Base-by-base conservation (phyloP, 768 basidiomycete genomes). In the Galerina sulciceps region DNA sequence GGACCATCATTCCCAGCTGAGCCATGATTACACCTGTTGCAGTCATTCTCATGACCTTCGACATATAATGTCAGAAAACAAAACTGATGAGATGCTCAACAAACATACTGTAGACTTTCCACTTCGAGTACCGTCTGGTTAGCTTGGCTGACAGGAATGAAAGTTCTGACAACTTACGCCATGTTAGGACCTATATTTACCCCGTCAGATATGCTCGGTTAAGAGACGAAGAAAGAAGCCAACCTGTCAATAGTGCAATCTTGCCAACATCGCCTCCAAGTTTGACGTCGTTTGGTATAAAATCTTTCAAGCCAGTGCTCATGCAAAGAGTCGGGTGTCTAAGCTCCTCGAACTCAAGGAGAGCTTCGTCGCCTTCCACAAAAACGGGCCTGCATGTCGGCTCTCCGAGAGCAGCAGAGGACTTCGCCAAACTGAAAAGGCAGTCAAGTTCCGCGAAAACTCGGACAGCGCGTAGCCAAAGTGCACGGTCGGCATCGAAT, bases 391-490 rank as follows among this genome's bases (percentile, higher is more conserved):
- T 79, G 68, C 97, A 99, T n/a, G 85, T 82, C 3, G 97, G 97
- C 72, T 97, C 94, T 43, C 94, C 96, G 41, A 99, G 82, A 9
- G 92, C 91, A n/a, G 75, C 71, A 1, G 95, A 97, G 1, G 94
- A 84, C 72, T 93, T 96, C 4, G 96, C 91, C 46, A 99, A 76
- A 64, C 93, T 93, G 71, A 96, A 87, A 18, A 99, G 76, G 72
- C 97, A 99, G 72, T 99, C 97, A n/a, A 99, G 80, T 75, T 99
- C 96, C 6, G 97, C 90, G 49, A 96, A 83, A 14, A 93, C 87
- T 37, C 93, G 86, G 61, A 95, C 81, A 10, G 89, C 86, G n/a
- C 88, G 85, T 67, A 95, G 74, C 93, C 93, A 96, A 14, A 89
- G 74, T 13, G 83, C 79, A 43, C 92, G 87, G 68, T 96, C 92